Conservation (phyloP, 805 yeast species). For the Naumovozyma castellii region DNA sequence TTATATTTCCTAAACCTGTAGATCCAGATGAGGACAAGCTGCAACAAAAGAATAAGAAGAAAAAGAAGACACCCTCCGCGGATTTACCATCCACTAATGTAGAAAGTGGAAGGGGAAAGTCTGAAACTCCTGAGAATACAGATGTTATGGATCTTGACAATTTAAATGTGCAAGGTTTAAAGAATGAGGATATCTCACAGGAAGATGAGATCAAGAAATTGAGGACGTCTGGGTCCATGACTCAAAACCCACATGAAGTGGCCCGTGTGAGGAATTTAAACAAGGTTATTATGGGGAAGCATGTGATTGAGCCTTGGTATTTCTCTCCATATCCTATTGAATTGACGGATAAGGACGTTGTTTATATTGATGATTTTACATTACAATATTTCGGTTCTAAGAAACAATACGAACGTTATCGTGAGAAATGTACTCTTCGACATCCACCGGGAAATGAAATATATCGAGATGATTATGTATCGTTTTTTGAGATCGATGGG, state of each 20-base stretch:
- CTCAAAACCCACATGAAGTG: constrained; percentile 77
- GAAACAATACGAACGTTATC: constrained; percentile 86
- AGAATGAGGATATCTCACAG: constrained; percentile 61
- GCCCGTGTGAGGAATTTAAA: constrained; percentile 82
- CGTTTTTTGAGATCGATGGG: constrained; percentile 97
- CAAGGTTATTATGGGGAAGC: constrained; percentile 75
- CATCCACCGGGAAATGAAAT: constrained; percentile 99
- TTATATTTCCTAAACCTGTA: constrained; percentile 60
- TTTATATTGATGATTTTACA: constrained; percentile 87
- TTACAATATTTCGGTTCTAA: constrained; percentile 78
- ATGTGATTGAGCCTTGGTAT: constrained; percentile 96
- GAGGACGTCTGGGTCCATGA: constrained; percentile 95
- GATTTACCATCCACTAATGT: constrained; percentile 1
- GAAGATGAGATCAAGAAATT: constrained; percentile 90
- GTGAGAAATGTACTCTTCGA: constrained; percentile 75
- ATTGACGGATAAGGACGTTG: constrained; percentile 80
- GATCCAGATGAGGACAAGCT: constrained; percentile 36
- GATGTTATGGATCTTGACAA: constrained; percentile 81
- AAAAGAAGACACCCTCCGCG: constrained; percentile 22
- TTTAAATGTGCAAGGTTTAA: constrained; percentile 74
- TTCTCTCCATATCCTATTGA: constrained; percentile 96
- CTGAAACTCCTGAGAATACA: constrained; percentile 29
- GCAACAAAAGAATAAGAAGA: constrained; percentile 30
- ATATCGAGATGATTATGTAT: constrained; percentile 82
- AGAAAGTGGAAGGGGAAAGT: constrained; percentile 6